Base-by-base conservation (phyloP, 2,329 filamentous ascomycete species). In the Paraphoma chrysanthemicola region DNA sequence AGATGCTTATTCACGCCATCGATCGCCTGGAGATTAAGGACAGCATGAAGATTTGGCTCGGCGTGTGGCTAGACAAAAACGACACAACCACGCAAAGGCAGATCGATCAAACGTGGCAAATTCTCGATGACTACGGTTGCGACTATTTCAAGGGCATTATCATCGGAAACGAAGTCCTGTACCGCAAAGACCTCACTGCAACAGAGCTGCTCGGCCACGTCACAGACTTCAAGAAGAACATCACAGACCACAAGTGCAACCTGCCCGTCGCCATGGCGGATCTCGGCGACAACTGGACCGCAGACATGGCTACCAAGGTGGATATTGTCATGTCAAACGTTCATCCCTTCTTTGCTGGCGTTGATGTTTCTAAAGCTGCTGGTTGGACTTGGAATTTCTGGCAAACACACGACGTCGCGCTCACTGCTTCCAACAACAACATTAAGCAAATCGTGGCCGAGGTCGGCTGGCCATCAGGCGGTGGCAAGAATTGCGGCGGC, bases 321-420 rank as follows among this genome's bases (percentile, higher is more conserved):
- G 93, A 98, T 76, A 88, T 91, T 69, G 88, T 98, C 77, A 97
- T 98, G 93, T 90, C 92, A 66, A 98, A 98, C 73, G 91, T 98
- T 52, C 95, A 98, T 73, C 94, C 95, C 0, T 97, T 98, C 83
- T 98, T 98, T 72, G 90, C 89, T 0, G 94, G 94, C 45, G 87
- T 92, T 11, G 80, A 84, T 0, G 89, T 88, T 2, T 80, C 85
- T 2, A 74, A 84, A 1, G 92, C 92, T 0, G 89, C 93, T 0
- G 79, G 74, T 7, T 98, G 94, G 94, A 96, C 94, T 0, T 91
- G 83, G 78, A 78, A 77, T 14, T 98, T 97, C 79, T 98, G 93
- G 90, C 78, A 89, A 44, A 80, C 77, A 9, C 83, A 93, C 54
- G 89, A 94, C 64, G 84, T 87, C 0, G 62, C 77, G 0, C 84